A percentile compares a stretch with the other conserved stretches of the same genome.
Conservation (phyloP, 257 asterid species). For the Solanum habrochaites region DNA sequence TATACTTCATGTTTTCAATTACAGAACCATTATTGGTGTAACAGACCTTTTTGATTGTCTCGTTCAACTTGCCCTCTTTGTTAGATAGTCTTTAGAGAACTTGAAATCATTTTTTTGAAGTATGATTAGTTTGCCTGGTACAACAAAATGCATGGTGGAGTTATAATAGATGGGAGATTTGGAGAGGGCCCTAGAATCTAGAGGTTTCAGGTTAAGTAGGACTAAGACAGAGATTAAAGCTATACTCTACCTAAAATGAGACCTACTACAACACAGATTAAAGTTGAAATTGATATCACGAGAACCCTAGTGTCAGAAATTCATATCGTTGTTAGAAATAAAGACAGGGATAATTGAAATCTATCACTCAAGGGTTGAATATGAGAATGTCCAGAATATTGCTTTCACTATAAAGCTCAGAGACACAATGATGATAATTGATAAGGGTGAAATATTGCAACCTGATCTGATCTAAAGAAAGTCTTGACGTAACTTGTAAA, state of each 20-base stretch:
- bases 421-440: background rate
- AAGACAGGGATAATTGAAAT: too few species aligned
- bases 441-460: background rate
- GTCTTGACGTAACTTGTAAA: background rate
- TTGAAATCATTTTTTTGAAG: too few species aligned
- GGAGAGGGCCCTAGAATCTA: background rate
- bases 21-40: background rate
- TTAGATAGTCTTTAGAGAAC: background rate
- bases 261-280: too few species aligned
- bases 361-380: background rate
- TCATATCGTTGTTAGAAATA: too few species aligned
- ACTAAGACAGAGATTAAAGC: background rate
- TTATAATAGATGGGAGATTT: background rate
- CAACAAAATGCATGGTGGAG: background rate
- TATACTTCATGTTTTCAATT: background rate
- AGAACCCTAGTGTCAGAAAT: too few species aligned
- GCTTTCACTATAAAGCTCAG: background rate
- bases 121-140: background rate
- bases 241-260: too few species aligned
- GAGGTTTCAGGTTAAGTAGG: background rate
- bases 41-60: background rate
- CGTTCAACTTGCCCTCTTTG: background rate
- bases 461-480: background rate
- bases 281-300: too few species aligned
- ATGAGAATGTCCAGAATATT: background rate